Evolutionary conservation across 192 early-diverging fungal genomes (phyloP).

Genomic region (Anaeromyces robustus): DNA sequence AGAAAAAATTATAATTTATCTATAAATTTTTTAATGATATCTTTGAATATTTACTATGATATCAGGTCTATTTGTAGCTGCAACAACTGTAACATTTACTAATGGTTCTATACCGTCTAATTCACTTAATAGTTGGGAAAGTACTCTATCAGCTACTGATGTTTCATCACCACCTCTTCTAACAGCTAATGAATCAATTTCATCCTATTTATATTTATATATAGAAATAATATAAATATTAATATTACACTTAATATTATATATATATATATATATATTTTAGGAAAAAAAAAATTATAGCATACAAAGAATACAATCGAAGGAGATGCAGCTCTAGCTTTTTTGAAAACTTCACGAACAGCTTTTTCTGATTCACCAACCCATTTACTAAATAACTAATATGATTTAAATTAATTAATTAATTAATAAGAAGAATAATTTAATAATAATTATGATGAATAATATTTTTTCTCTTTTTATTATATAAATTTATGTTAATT

Average conservation of each 20-base stretch:
- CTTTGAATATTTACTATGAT: conserved; percentile 46
- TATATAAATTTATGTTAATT: too few species aligned
- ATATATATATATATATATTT: neutral
- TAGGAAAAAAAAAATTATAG: neutral
- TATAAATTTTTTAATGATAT: too few species aligned
- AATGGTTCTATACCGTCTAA: conserved; percentile 92
- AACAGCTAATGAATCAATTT: conserved; percentile 90
- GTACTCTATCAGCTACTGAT: conserved; percentile 83
- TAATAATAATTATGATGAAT: too few species aligned
- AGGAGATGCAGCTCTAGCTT: conserved; percentile 84
- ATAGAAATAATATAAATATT: too few species aligned
- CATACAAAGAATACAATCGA: conserved; percentile 95
- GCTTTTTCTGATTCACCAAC: conserved; percentile 98
- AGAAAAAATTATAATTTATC: too few species aligned
- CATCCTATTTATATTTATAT: conserved; percentile 40
- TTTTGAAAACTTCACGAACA: conserved; percentile 81
- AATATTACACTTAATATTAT: neutral
- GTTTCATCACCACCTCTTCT: conserved; percentile 49
- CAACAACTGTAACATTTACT: conserved; percentile 90
- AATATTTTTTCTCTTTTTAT: too few species aligned
- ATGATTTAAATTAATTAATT: neutral
- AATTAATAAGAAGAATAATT: too few species aligned
- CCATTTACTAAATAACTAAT: conserved; percentile 92
- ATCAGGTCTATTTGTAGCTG: conserved; percentile 94
- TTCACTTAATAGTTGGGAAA: conserved; percentile 87